Evolutionary conservation across 441 rosid genomes (phyloP), one percentile per base, ranked within the genome.

Genomic region (Eruca vesicaria): DNA sequence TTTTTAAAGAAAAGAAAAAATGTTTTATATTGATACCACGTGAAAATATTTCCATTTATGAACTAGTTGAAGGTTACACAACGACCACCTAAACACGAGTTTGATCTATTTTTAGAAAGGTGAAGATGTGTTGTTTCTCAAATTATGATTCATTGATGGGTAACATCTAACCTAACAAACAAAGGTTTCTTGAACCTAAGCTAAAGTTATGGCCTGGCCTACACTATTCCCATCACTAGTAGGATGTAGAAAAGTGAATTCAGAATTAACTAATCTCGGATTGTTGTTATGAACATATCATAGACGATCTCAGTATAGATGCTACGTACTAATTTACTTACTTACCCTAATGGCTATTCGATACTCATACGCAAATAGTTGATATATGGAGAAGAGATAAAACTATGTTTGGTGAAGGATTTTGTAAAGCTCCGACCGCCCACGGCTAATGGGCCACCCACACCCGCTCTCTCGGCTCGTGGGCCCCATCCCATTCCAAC

Each of bases 21-120:
- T n/a, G 20, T 45, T 63, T 9, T 31, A 20, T 28, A 26, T 35
- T 56, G 38, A 63, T 31, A 57, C 32, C 72, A 32, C 62, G 57
- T 45, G 75, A 66, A 71, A 18, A 19, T 31, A 66, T 59, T 48
- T 59, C 64, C 73, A 28, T 62, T 9, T 66, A 28, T 77, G 43
- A 50, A 18, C 21, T 16, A 33, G 71, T 64, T 76, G 41, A 64
- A 23, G 18, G 75, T 33, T 57, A 32, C 43, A 56, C 14, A 63
- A 20, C 66, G 9, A 29, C 58, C 55, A 71, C 80, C 63, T 14
- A 18, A n/a, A 48, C 43, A 59, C 14, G 31, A 32, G 26, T n/a
- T 63, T 43, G 6, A 15, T 43, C 35, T 76, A 45, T 18, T 32
- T 32, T 69, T 31, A 69, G 23, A 55, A 62, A 45, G 8, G 16